Evolutionary conservation across 2,329 filamentous ascomycete species (phyloP).

Genomic region (Fusarium sp.): DNA sequence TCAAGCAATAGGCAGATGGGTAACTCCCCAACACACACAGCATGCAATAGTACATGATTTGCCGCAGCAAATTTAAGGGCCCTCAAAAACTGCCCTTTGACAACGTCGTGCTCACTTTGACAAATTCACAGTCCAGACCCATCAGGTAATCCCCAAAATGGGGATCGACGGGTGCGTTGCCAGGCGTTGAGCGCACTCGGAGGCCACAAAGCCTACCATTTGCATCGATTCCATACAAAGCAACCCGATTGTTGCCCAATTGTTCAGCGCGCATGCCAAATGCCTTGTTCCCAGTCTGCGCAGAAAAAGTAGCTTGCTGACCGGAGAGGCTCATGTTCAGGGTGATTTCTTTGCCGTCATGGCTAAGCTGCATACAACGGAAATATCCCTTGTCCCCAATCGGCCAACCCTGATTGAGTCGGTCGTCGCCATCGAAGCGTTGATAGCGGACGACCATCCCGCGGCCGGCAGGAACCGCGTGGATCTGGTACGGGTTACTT

Average conservation of each 20-base stretch:
- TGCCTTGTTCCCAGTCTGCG: background rate
- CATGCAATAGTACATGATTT: too few species aligned
- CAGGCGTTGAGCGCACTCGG: too few species aligned
- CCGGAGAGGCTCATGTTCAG: background rate
- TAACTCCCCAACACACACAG: too few species aligned
- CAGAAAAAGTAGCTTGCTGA: background rate
- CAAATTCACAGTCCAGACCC: too few species aligned
- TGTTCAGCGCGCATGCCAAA: background rate
- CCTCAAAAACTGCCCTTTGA: too few species aligned
- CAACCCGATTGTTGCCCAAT: background rate
- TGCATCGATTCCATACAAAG: too few species aligned
- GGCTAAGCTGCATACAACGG: background rate
- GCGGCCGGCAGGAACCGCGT: background rate
- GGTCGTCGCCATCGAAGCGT: background rate
- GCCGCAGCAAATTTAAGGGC: too few species aligned
- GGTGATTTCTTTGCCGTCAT: background rate
- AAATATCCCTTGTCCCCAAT: conserved; percentile 1
- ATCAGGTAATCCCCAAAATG: too few species aligned
- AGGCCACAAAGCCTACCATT: too few species aligned
- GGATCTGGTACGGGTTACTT: conserved; percentile 2
- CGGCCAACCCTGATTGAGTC: background rate
- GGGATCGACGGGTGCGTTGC: too few species aligned
- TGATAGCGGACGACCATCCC: conserved; percentile 2
- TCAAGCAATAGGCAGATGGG: too few species aligned
- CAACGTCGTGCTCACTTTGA: too few species aligned